Evolutionary conservation across 2,329 filamentous ascomycete species (phyloP).

Genomic region (Penicillium sp.): DNA sequence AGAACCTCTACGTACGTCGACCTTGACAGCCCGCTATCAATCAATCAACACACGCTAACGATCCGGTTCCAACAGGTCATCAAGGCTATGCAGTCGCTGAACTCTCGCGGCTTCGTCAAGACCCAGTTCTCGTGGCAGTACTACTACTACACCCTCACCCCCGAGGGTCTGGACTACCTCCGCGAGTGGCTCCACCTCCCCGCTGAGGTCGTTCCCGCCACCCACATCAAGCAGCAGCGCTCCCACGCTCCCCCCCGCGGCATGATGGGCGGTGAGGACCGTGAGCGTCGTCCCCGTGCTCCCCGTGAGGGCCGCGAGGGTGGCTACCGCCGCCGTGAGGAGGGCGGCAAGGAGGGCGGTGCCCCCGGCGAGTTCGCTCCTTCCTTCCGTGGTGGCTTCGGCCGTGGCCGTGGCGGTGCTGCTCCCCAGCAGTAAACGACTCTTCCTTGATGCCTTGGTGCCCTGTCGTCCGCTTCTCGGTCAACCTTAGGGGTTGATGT

Average conservation of each 20-base stretch:
- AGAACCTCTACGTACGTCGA: conserved; percentile 83
- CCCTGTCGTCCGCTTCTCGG: conserved; percentile 33
- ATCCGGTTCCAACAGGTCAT: conserved; percentile 61
- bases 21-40: not conserved
- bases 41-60: conserved; percentile 1
- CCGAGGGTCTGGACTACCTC: conserved; percentile 99
- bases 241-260: conserved; percentile 96
- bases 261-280: conserved; percentile 88
- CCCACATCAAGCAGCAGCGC: conserved; percentile 99
- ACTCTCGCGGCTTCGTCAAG: conserved; percentile 98
- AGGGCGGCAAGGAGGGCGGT: conserved; percentile 81
- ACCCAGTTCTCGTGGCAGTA: conserved; percentile 99
- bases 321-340: conserved; percentile 89
- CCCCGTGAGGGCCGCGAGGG: conserved; percentile 78
- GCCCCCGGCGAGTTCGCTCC: conserved; percentile 90
- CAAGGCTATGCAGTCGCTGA: conserved; percentile 98
- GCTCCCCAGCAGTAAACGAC: conserved; percentile 54
- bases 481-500: conserved; percentile 36
- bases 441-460: conserved; percentile 31
- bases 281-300: conserved; percentile 79
- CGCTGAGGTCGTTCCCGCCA: conserved; percentile 98
- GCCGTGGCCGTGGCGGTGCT: conserved; percentile 80
- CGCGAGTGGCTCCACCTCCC: conserved; percentile 99
- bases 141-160: conserved; percentile 99
- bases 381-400: conserved; percentile 88